Base-by-base conservation (phyloP, 345 rosid genomes). In the Citrus mangshanensis region DNA sequence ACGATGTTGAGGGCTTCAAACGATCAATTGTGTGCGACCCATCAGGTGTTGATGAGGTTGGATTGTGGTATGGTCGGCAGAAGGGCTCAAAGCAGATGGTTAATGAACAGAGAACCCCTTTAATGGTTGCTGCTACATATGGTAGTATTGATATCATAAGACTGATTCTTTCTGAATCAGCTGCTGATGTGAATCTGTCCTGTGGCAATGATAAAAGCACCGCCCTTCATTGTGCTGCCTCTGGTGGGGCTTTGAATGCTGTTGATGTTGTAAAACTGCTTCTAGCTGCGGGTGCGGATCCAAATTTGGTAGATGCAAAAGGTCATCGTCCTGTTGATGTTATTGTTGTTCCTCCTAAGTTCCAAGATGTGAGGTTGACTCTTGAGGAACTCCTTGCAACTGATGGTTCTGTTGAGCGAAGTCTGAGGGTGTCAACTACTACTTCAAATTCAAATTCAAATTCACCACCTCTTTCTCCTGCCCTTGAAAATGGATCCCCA, bases 151-250 rank as follows among this genome's bases (percentile, higher is more conserved):
- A 91, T 74, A 93, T 92, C 38, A 87, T 93, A 34, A 93, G 84
- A 73, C 78, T 91, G 72, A 91, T 95, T 75, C 88, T 95, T 30
- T 89, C 93, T 38, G 78, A 84, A 78, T 89, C 95, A 0, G 93
- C 84, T 80, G 94, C 90, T 59, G 93, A 93, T 86, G 92, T 95
- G 59, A 95, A 93, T 83, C 88, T 87, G 0, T 62, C 87, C 61
- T 93, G 93, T 9, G 92, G 98, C 32, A 75, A 73, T 42, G 98
- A 93, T 56, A 84, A 83, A 81, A 90, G 90, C 83, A 93, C 98
- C 1, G 97, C 99, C 40, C 91, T 93, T 75, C 99, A 95, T 79
- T 95, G 98, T 86, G 99, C 97, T 84, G 95, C 97, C 9, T 90
- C 97, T 0, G 97, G 99, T 37, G 99, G 99, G 30, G 93, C 98